A percentile compares a stretch with the other conserved stretches of the same genome.
These are phyloP conservation scores for Peniophora sp. DNA, from an alignment of 1,284 basidiomycete genomes.

Conservation along the genomic window DNA sequence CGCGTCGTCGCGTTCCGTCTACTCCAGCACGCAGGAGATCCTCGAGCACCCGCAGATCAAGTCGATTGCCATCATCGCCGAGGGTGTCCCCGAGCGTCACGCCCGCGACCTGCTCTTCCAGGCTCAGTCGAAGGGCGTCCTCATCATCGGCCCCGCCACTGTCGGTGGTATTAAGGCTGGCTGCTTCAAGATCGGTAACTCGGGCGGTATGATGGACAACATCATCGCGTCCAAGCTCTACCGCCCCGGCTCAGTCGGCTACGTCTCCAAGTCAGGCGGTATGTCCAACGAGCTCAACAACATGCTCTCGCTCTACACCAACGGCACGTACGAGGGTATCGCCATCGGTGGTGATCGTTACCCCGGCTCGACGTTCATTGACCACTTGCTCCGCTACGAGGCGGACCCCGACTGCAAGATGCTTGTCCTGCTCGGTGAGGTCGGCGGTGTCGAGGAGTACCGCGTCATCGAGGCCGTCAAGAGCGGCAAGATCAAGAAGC, in stretches of 20 bases:
- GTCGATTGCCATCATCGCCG: constrained; percentile 92
- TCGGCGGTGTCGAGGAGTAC: constrained; percentile 99
- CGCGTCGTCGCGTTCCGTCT: constrained; percentile 91
- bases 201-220: constrained; percentile 99
- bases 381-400: constrained; percentile 97
- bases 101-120: constrained; percentile 93
- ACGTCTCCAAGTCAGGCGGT: constrained; percentile 99
- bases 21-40: constrained; percentile 90
- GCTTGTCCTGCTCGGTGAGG: constrained; percentile 97
- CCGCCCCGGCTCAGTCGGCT: constrained; percentile 94
- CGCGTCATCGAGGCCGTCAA: constrained; percentile 98
- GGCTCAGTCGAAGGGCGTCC: constrained; percentile 80
- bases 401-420: constrained; percentile 97
- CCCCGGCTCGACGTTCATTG: constrained; percentile 98
- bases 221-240: constrained; percentile 98
- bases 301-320: constrained; percentile 95
- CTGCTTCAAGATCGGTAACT: constrained; percentile 99
- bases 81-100: constrained; percentile 98
- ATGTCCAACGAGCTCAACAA: constrained; percentile 99
- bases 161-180: constrained; percentile 99
- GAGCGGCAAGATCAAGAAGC: constrained; percentile 91
- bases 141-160: constrained; percentile 97
- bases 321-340: constrained; percentile 99
- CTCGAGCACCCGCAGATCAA: constrained; percentile 65
- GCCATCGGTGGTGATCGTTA: constrained; percentile 99